Evolutionary conservation across 2,329 filamentous ascomycete species (phyloP).

Genomic region (Cryphonectria radicalis): DNA sequence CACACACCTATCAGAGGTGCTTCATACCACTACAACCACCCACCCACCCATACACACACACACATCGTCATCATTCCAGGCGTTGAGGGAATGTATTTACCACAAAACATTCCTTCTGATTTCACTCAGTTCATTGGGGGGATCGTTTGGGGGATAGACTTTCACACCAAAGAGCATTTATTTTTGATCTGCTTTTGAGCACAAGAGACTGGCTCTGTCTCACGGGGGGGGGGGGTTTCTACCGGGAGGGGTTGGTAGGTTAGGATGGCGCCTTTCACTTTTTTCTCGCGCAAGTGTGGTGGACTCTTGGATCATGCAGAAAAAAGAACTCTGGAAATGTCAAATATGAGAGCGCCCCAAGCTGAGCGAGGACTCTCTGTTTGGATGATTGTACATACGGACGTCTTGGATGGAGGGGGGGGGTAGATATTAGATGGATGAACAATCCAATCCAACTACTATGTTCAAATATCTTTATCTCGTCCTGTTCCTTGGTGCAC

Average conservation of each 20-base stretch:
- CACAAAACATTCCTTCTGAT: slow-evolving; percentile 19
- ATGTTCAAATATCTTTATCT: not conserved
- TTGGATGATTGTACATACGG: slow-evolving; percentile 25
- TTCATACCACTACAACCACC: slow-evolving; percentile 13
- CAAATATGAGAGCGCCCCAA: slow-evolving; percentile 1
- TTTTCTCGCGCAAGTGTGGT: slow-evolving; percentile 14
- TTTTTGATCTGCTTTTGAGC: slow-evolving; percentile 9
- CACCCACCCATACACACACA: not conserved
- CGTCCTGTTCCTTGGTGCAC: too few species aligned
- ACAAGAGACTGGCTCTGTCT: slow-evolving; percentile 9
- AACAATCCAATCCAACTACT: slow-evolving; percentile 14
- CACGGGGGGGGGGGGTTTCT: not conserved
- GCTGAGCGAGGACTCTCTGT: slow-evolving; percentile 1
- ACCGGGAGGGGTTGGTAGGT: not conserved
- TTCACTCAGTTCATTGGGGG: slow-evolving; percentile 12
- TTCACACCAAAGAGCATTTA: slow-evolving; percentile 11
- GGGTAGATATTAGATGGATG: slow-evolving; percentile 26
- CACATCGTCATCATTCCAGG: not conserved
- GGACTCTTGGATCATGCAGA: slow-evolving; percentile 14
- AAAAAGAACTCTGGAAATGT: slow-evolving; percentile 3
- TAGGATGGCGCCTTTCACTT: slow-evolving; percentile 4
- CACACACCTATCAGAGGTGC: slow-evolving; percentile 5
- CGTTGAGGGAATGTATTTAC: slow-evolving; percentile 22
- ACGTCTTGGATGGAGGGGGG: slow-evolving; percentile 11
- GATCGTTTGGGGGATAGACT: slow-evolving; percentile 25